A percentile compares a stretch with the other conserved stretches of the same genome.
Conservation (phyloP, 2,329 filamentous ascomycete genomes). For the Diaporthe velutina region DNA sequence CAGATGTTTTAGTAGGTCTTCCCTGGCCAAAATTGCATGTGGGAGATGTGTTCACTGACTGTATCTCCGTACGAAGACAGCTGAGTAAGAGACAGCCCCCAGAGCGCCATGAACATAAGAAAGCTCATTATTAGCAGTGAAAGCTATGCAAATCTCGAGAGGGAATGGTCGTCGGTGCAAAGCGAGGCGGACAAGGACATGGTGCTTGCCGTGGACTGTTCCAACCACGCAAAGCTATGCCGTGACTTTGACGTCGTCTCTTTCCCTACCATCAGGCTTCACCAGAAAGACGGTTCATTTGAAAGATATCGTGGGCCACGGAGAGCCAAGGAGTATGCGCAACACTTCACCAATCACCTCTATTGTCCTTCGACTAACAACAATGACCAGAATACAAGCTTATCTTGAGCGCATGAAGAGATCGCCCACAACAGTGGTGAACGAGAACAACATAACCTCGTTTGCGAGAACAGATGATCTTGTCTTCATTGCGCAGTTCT, state of each 20-base stretch:
- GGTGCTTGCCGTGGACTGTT: constrained; percentile 40
- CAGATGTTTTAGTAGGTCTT: constrained; percentile 25
- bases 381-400: constrained; percentile 44
- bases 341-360: too few species aligned
- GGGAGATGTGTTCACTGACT: neutral
- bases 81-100: constrained; percentile 1
- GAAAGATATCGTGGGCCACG: constrained; percentile 38
- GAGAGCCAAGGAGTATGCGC: constrained; percentile 34
- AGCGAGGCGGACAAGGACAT: constrained; percentile 1
- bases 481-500: constrained; percentile 57
- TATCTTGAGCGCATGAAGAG: constrained; percentile 48
- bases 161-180: constrained; percentile 35
- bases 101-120: neutral
- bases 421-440: constrained; percentile 47
- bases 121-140: constrained; percentile 3
- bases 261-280: constrained; percentile 39
- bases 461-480: constrained; percentile 56
- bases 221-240: constrained; percentile 26
- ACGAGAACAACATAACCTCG: constrained; percentile 44
- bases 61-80: neutral
- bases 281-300: constrained; percentile 33
- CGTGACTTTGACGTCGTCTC: constrained; percentile 35
- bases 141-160: neutral
- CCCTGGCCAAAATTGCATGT: too few species aligned
- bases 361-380: neutral